Conservation (phyloP, 2,329 filamentous ascomycete species). For the Colletotrichum coccodes region DNA sequence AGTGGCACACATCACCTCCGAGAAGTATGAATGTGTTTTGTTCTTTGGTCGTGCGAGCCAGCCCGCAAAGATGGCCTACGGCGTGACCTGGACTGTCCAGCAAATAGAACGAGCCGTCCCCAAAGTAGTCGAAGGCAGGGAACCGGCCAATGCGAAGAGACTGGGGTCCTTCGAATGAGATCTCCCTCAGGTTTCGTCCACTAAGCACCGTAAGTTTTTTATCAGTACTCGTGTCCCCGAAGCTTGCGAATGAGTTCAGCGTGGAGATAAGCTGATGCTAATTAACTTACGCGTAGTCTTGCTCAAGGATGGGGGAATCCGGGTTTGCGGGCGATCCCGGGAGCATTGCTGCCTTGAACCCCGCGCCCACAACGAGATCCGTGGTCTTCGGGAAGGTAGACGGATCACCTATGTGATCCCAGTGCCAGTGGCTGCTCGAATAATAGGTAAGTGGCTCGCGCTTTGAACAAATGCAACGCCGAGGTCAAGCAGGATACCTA, state of each 20-base stretch:
- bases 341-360: not conserved
- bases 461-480: no score
- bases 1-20: conserved; percentile 55
- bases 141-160: conserved; percentile 49
- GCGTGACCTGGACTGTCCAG: conserved; percentile 41
- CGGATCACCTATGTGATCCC: conserved; percentile 39
- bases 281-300: no score
- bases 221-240: no score
- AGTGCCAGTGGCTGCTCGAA: conserved; percentile 41
- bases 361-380: conserved; percentile 37
- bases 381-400: conserved; percentile 36
- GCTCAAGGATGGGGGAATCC: not conserved
- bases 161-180: no score
- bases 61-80: conserved; percentile 30
- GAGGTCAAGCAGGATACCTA: no score
- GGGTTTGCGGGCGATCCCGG: not conserved
- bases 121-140: conserved; percentile 50
- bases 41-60: conserved; percentile 33
- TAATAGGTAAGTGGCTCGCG: no score
- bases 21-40: conserved; percentile 52
- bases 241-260: no score
- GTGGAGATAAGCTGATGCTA: no score
- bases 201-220: no score
- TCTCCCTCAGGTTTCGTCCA: no score
- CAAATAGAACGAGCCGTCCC: conserved; percentile 51